Conservation (phyloP, 1,139 yeast species). For the Geotrichum citri-aurantii region DNA sequence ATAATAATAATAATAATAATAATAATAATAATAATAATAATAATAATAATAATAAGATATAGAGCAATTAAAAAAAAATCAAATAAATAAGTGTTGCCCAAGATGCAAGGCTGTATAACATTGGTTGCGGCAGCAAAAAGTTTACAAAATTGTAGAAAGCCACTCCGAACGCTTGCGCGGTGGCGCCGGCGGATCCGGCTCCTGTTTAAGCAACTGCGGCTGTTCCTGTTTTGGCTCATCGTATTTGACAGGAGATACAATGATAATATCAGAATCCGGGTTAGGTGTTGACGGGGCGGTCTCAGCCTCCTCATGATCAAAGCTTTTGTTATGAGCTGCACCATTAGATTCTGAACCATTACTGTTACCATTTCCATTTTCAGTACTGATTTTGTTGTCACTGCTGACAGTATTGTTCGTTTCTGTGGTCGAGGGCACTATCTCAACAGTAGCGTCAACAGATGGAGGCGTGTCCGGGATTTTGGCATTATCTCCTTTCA, state of each 20-base stretch:
- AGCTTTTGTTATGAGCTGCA: neutral
- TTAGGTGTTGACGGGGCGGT: slow-evolving; percentile 11
- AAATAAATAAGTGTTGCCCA: neutral
- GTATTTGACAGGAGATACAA: slow-evolving; percentile 1
- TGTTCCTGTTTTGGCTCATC: neutral
- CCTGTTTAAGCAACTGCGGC: neutral
- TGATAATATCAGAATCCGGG: neutral
- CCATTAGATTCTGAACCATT: neutral
- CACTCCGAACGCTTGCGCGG: slow-evolving; percentile 7
- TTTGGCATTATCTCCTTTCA: slow-evolving; percentile 12
- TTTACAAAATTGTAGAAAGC: slow-evolving; percentile 13
- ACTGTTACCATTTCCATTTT: neutral
- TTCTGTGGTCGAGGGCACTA: neutral
- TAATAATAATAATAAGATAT: neutral
- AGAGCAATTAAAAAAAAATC: neutral
- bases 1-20: neutral
- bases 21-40: neutral
- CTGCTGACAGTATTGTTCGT: neutral
- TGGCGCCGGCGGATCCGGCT: slow-evolving; percentile 1
- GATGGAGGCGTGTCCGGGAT: neutral
- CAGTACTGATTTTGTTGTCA: neutral
- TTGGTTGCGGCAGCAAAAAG: no score
- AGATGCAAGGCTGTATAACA: neutral
- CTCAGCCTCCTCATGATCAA: slow-evolving; percentile 5
- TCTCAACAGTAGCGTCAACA: neutral